Evolutionary conservation across 805 yeast species (phyloP).

Genomic region (Nakazawaea ambrosiae): DNA sequence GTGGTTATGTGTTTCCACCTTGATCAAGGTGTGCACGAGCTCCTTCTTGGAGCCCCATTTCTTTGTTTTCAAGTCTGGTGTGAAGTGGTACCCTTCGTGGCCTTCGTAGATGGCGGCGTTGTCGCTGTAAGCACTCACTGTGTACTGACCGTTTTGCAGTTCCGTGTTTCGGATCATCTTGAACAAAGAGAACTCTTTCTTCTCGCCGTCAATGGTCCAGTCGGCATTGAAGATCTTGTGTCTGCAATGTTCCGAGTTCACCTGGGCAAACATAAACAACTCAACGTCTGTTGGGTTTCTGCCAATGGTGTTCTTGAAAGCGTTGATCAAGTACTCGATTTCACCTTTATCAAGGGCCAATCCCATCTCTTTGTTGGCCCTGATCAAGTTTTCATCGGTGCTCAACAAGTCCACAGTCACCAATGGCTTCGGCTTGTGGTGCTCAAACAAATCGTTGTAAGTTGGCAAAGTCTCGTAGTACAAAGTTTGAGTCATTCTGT

Average conservation of each 20-base stretch:
- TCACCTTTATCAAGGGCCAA: conserved; percentile 94
- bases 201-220: conserved; percentile 87
- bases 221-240: conserved; percentile 98
- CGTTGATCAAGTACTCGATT: conserved; percentile 76
- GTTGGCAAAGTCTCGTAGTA: conserved; percentile 57
- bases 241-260: conserved; percentile 98
- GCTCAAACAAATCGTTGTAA: conserved; percentile 65
- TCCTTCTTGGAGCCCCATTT: conserved; percentile 74
- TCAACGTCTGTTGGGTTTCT: conserved; percentile 98
- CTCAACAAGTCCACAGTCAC: conserved; percentile 62
- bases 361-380: conserved; percentile 80
- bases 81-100: conserved; percentile 63
- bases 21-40: conserved; percentile 80
- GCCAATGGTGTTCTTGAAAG: conserved; percentile 67
- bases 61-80: conserved; percentile 70
- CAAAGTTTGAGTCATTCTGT: conserved; percentile 87
- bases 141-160: conserved; percentile 66
- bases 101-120: conserved; percentile 96
- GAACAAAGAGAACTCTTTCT: conserved; percentile 71
- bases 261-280: conserved; percentile 98
- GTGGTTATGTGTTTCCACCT: conserved; percentile 98
- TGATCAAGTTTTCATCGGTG: conserved; percentile 49
- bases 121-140: conserved; percentile 92
- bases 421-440: conserved; percentile 77
- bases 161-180: conserved; percentile 96